phyloP scores from a whole-genome alignment of 129 eudicot species.

The Silybum marianum region DNA sequence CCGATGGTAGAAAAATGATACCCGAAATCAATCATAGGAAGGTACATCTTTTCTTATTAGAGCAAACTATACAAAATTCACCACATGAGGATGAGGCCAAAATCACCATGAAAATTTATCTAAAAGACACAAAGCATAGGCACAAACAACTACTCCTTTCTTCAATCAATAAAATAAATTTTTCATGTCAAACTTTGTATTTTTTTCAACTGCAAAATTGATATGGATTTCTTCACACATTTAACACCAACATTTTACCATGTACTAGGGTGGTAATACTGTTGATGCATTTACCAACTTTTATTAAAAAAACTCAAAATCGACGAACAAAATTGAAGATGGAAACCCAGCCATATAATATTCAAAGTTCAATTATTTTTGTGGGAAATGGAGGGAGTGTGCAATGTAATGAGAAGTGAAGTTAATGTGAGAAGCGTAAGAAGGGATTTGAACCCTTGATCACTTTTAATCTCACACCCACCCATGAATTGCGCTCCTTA shows the following conservation, averaged over 20 bases:
- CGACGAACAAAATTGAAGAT: background rate
- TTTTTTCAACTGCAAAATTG: background rate
- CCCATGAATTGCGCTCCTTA: too few relatives aligned
- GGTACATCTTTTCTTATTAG: background rate
- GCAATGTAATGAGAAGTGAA: too few relatives aligned
- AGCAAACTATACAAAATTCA: background rate
- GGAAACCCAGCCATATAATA: background rate
- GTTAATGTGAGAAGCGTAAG: too few relatives aligned
- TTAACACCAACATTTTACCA: background rate
- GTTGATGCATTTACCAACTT: background rate
- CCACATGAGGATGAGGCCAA: background rate
- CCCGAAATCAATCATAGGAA: background rate
- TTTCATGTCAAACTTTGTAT: constrained; percentile 6
- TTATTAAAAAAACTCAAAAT: background rate
- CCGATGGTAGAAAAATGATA: background rate
- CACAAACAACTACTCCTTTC: background rate
- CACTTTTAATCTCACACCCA: too few relatives aligned
- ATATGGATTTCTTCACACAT: background rate
- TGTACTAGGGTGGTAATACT: background rate
- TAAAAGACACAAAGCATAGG: background rate
- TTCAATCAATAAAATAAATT: background rate
- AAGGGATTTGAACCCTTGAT: too few relatives aligned
- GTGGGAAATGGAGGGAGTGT: background rate
- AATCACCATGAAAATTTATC: background rate
- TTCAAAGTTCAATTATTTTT: background rate